phyloP scores from a whole-genome alignment of 2,329 filamentous ascomycete species.

The Penicillium sp. region DNA sequence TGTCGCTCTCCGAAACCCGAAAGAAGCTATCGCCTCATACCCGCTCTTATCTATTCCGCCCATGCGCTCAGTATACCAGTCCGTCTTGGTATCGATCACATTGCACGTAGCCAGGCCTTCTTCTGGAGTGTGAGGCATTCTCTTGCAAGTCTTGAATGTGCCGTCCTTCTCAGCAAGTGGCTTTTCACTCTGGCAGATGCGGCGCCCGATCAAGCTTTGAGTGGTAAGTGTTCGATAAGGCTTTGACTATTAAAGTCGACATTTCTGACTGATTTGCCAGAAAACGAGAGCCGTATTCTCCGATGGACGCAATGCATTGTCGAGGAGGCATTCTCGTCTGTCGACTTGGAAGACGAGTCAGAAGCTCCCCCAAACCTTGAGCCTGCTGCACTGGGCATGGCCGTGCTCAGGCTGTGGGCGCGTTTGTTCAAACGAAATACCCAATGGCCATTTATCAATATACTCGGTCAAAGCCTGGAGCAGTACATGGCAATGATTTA shows the following conservation, averaged over 20 bases:
- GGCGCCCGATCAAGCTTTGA: slow-evolving; percentile 21
- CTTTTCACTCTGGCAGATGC: slow-evolving; percentile 31
- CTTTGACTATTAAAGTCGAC: not conserved
- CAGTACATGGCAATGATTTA: slow-evolving; percentile 24
- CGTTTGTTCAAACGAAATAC: slow-evolving; percentile 29
- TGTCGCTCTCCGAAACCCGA: slow-evolving; percentile 53
- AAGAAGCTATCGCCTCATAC: slow-evolving; percentile 54
- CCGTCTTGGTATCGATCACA: slow-evolving; percentile 32
- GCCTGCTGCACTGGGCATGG: slow-evolving; percentile 22
- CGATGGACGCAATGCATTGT: slow-evolving; percentile 29
- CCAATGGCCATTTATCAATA: slow-evolving; percentile 32
- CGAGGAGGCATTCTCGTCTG: slow-evolving; percentile 29
- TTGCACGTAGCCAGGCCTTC: slow-evolving; percentile 33
- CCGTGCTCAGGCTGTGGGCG: slow-evolving; percentile 28
- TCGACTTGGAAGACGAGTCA: slow-evolving; percentile 24
- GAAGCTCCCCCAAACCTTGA: slow-evolving; percentile 20
- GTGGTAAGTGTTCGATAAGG: slow-evolving; percentile 15
- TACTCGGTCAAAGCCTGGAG: slow-evolving; percentile 27
- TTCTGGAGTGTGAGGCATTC: slow-evolving; percentile 36
- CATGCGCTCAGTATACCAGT: slow-evolving; percentile 58
- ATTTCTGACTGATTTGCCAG: slow-evolving; percentile 6
- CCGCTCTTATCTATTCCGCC: slow-evolving; percentile 61
- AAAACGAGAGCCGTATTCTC: slow-evolving; percentile 29
- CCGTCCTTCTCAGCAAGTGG: slow-evolving; percentile 43
- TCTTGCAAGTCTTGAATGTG: slow-evolving; percentile 32